Percentiles rank a stretch among this genome's conserved stretches.
Conservation (phyloP, 148 eudicot genomes). For the Arctostaphylos glauca region DNA sequence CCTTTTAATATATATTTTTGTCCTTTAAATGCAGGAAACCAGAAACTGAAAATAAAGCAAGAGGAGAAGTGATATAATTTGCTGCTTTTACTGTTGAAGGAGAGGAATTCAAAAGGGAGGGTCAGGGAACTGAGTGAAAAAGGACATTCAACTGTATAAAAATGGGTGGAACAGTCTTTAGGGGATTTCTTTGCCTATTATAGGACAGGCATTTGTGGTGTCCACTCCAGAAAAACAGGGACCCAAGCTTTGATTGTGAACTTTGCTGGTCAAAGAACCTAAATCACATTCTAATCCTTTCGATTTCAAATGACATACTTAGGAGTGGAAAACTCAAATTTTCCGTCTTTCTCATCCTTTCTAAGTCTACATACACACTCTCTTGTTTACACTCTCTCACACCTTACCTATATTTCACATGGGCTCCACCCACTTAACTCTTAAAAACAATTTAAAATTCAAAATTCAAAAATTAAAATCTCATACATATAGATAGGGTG, state of each 20-base stretch:
- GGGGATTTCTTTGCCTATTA: constrained; percentile 54
- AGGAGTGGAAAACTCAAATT: background rate
- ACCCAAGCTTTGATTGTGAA: constrained; percentile 9
- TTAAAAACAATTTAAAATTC: too few relatives aligned
- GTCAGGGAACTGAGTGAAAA: constrained; percentile 34
- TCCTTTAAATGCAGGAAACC: constrained; percentile 22
- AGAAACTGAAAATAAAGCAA: constrained; percentile 18
- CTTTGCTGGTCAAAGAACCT: background rate
- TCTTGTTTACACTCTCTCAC: too few relatives aligned
- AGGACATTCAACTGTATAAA: constrained; percentile 31
- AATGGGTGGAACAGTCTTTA: constrained; percentile 39
- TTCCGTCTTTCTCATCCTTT: background rate
- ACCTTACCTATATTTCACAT: too few relatives aligned
- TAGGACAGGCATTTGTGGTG: constrained; percentile 38
- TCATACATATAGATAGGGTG: too few relatives aligned
- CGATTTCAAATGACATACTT: constrained; percentile 1
- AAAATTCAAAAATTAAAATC: too few relatives aligned
- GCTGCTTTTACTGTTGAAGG: constrained; percentile 26
- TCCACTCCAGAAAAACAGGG: constrained; percentile 28
- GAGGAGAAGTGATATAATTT: constrained; percentile 6
- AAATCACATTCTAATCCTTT: constrained; percentile 11
- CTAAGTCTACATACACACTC: too few relatives aligned
- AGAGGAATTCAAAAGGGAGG: background rate
- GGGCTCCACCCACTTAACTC: too few relatives aligned
- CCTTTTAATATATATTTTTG: background rate